Conservation (phyloP, 768 basidiomycete genomes). For the Xanthoconium purpureum region DNA sequence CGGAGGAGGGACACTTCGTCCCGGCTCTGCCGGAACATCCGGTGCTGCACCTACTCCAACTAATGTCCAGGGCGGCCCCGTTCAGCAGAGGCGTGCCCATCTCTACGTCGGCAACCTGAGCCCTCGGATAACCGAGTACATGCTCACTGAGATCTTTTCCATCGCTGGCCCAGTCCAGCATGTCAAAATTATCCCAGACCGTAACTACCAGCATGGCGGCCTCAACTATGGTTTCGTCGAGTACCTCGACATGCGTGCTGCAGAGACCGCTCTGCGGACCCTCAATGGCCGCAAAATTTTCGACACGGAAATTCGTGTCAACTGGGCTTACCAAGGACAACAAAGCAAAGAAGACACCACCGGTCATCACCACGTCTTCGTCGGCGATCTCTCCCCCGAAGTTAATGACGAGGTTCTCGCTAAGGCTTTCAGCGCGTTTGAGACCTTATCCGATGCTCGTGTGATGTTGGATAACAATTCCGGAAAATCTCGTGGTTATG, state of each 20-base stretch:
- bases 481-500: constrained; percentile 96
- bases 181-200: constrained; percentile 99
- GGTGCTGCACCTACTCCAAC: constrained; percentile 81
- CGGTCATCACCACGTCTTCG: constrained; percentile 96
- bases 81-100: constrained; percentile 80
- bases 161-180: constrained; percentile 96
- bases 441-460: constrained; percentile 92
- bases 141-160: constrained; percentile 97
- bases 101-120: constrained; percentile 98
- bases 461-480: constrained; percentile 99
- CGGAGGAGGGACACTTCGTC: constrained; percentile 44
- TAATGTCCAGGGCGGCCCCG: constrained; percentile 76
- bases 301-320: constrained; percentile 98
- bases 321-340: constrained; percentile 99
- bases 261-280: constrained; percentile 97
- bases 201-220: constrained; percentile 98
- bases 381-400: constrained; percentile 98
- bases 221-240: constrained; percentile 99
- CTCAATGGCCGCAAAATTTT: constrained; percentile 99
- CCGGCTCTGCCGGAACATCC: constrained; percentile 43
- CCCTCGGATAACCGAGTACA: constrained; percentile 97
- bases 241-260: constrained; percentile 97
- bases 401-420: constrained; percentile 96
- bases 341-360: constrained; percentile 99
- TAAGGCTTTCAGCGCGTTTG: constrained; percentile 97